Conservation (phyloP, 1,284 basidiomycete species). For the Athelia sp. region DNA sequence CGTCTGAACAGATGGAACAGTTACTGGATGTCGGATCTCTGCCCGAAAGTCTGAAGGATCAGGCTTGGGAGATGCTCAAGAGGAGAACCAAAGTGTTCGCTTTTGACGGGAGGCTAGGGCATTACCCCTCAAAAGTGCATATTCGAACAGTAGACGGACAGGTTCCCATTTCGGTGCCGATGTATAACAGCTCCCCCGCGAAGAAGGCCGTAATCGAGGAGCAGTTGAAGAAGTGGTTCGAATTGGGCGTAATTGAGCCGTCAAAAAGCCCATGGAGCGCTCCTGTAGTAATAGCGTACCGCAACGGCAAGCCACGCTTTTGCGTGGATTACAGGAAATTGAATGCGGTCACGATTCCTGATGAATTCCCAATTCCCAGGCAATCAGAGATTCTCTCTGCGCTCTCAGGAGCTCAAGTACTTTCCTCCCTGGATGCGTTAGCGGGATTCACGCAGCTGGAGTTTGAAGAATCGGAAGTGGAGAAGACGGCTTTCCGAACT, state of each 20-base stretch:
- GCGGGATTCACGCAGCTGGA: no score
- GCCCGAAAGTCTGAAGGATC: slow-evolving; percentile 4
- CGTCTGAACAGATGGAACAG: slow-evolving; percentile 4
- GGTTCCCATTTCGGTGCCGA: slow-evolving; percentile 18
- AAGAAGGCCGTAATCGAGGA: slow-evolving; percentile 26
- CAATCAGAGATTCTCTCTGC: no score
- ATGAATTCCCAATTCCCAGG: no score
- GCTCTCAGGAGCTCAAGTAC: no score
- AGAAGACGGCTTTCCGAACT: no score
- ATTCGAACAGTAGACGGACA: slow-evolving; percentile 9
- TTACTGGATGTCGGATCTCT: slow-evolving; percentile 11
- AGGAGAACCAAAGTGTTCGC: slow-evolving; percentile 16
- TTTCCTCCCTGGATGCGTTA: no score
- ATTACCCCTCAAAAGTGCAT: slow-evolving; percentile 11
- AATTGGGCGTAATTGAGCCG: slow-evolving; percentile 25
- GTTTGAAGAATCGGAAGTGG: no score
- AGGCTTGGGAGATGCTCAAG: slow-evolving; percentile 9
- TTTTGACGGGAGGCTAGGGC: slow-evolving; percentile 20
- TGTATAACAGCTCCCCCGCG: slow-evolving; percentile 22
- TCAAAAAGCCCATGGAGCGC: slow-evolving; percentile 28
- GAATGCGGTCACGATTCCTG: no score
- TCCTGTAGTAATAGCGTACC: slow-evolving; percentile 26
- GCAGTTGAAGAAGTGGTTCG: slow-evolving; percentile 24
- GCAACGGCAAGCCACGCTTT: slow-evolving; percentile 29
- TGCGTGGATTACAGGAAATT: no score